Percentiles rank a stretch among this genome's conserved stretches.
Evolutionary conservation across 208 protist genomes (phyloP).

Genomic region (Leishmania lainsoni): DNA sequence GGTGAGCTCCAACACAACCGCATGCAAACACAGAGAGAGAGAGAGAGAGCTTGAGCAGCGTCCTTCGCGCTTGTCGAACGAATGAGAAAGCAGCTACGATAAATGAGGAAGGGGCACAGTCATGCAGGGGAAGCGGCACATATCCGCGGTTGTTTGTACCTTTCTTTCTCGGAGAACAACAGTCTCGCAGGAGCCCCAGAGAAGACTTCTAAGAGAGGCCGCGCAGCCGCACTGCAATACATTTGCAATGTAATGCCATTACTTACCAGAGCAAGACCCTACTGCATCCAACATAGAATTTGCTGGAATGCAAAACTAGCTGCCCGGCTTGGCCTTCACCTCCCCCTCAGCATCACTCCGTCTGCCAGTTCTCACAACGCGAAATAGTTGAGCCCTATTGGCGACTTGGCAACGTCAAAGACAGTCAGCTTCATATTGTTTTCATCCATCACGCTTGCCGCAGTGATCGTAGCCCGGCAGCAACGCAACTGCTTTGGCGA

Average conservation of each 20-base stretch:
- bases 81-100: not conserved
- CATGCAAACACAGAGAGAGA: not conserved
- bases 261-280: constrained; percentile 7
- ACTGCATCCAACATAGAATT: constrained; percentile 22
- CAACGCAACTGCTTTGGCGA: constrained; percentile 74
- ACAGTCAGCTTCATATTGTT: constrained; percentile 95
- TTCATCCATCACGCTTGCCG: constrained; percentile 59
- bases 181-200: constrained; percentile 28
- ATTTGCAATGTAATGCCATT: too few species aligned
- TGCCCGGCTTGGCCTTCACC: constrained; percentile 46
- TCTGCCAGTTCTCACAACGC: constrained; percentile 72
- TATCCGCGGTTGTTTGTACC: too few species aligned
- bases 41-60: not conserved
- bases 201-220: too few species aligned
- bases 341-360: constrained; percentile 84
- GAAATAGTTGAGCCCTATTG: constrained; percentile 32
- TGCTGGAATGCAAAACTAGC: constrained; percentile 39
- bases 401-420: constrained; percentile 69
- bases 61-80: not conserved
- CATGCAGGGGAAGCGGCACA: constrained; percentile 17
- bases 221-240: too few species aligned
- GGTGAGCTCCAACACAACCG: not conserved
- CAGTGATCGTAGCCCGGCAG: constrained; percentile 90
- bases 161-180: constrained; percentile 31
- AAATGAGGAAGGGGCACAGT: not conserved